Conservation (phyloP, 768 basidiomycete genomes). For the Chalciporus sphaerocephalus region DNA sequence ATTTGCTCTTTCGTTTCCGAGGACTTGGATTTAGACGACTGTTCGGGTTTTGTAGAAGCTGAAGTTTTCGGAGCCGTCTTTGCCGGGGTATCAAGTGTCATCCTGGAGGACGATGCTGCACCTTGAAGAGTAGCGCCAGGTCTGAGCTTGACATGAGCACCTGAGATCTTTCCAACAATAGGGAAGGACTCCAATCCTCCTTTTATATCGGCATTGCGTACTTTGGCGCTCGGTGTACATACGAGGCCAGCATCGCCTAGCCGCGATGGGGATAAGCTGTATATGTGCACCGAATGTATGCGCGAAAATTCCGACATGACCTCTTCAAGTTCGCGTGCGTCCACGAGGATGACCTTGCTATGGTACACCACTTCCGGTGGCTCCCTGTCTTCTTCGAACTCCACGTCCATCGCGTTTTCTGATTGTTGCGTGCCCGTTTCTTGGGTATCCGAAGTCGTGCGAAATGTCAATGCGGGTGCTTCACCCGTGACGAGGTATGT, state of each 20-base stretch:
- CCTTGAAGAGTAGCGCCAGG: conserved; percentile 1
- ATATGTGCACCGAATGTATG: conserved; percentile 59
- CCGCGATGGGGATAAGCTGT: conserved; percentile 65
- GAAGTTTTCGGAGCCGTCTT: conserved; percentile 10
- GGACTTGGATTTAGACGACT: conserved; percentile 20
- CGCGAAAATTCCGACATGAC: conserved; percentile 49
- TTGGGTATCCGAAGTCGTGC: background rate
- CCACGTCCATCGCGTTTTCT: conserved; percentile 25
- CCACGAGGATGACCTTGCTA: conserved; percentile 53
- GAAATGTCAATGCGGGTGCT: conserved; percentile 22
- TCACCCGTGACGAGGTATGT: conserved; percentile 72
- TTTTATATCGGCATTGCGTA: conserved; percentile 32
- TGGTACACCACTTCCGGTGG: conserved; percentile 43
- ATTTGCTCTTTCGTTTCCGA: conserved; percentile 25
- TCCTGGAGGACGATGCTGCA: conserved; percentile 41
- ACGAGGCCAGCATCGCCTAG: conserved; percentile 50
- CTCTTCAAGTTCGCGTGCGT: conserved; percentile 64
- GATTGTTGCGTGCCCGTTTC: conserved; percentile 5
- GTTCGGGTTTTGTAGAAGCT: conserved; percentile 11
- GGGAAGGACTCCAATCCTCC: conserved; percentile 11
- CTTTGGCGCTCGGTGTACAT: conserved; percentile 30
- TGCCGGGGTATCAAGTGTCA: conserved; percentile 35
- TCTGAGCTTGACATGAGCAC: conserved; percentile 38
- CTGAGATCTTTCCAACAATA: conserved; percentile 43
- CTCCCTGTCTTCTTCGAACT: conserved; percentile 38